These are phyloP conservation scores for Aspergillus cavernicola DNA, from an alignment of 495 filamentous ascomycete genomes.

Conservation along the genomic window DNA sequence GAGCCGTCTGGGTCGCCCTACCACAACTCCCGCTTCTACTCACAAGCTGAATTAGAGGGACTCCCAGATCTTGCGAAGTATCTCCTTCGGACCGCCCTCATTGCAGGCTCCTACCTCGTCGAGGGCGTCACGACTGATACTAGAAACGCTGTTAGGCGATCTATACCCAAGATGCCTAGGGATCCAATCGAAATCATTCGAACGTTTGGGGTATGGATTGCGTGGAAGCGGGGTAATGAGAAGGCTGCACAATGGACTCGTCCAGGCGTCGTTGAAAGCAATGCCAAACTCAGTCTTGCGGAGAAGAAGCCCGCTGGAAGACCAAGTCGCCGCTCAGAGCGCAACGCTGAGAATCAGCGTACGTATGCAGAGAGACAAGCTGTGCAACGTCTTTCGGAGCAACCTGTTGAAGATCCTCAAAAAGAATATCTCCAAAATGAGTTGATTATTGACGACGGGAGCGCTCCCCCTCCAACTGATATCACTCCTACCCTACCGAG, in stretches of 20 bases:
- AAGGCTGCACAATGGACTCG: constrained; percentile 63
- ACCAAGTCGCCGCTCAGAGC: constrained; percentile 45
- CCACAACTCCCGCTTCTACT: constrained; percentile 63
- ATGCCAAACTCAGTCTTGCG: constrained; percentile 37
- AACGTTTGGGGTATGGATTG: constrained; percentile 65
- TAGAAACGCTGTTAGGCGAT: constrained; percentile 57
- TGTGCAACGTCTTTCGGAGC: constrained; percentile 37
- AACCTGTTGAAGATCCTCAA: constrained; percentile 16
- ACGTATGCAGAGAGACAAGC: constrained; percentile 45
- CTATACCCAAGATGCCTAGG: constrained; percentile 60
- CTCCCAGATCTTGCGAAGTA: constrained; percentile 60
- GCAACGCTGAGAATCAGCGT: constrained; percentile 41
- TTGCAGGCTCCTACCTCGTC: constrained; percentile 58
- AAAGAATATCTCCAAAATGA: constrained; percentile 17
- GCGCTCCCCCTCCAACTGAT: constrained; percentile 18
- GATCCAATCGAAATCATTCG: constrained; percentile 60
- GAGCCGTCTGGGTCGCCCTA: constrained; percentile 41
- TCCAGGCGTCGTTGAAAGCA: constrained; percentile 44
- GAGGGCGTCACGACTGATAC: constrained; percentile 55
- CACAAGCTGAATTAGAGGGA: constrained; percentile 66
- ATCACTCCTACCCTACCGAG: constrained; percentile 17
- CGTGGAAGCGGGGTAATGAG: constrained; percentile 73
- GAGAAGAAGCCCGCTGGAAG: constrained; percentile 44
- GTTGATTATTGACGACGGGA: constrained; percentile 10
- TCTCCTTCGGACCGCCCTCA: constrained; percentile 65